A percentile compares a stretch with the other conserved stretches of the same genome.
Evolutionary conservation across 306 rosid species (phyloP).

Genomic region (Luffa acutangula): DNA sequence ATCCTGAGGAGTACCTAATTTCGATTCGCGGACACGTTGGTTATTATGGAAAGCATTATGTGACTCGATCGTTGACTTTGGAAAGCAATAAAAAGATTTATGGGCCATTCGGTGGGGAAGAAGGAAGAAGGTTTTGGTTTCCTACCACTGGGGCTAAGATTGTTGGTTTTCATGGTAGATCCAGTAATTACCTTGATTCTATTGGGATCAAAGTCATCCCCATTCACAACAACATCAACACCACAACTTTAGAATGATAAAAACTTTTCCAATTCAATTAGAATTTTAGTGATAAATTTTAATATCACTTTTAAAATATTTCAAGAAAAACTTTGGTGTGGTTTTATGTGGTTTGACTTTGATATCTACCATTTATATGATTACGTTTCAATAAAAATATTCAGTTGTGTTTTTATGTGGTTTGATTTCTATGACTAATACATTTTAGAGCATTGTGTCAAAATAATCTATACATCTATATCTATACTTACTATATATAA

Average conservation of each 20-base stretch:
- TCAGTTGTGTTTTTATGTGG: too few species aligned
- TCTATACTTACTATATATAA: too few species aligned
- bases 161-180: background rate
- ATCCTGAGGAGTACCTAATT: background rate
- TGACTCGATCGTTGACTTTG: background rate
- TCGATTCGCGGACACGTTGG: background rate
- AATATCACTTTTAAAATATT: too few species aligned
- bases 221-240: background rate
- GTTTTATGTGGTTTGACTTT: too few species aligned
- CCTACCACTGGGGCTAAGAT: background rate
- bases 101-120: background rate
- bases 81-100: background rate
- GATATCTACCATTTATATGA: too few species aligned
- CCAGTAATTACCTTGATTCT: background rate
- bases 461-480: too few species aligned
- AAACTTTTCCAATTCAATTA: background rate
- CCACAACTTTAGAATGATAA: background rate
- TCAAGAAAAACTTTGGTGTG: too few species aligned
- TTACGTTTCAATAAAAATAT: too few species aligned
- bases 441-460: too few species aligned
- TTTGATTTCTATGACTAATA: too few species aligned
- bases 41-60: background rate
- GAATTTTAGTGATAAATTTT: too few species aligned
- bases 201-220: background rate
- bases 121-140: background rate